These are phyloP conservation scores for Papilionanthe hybrid DNA, from an alignment of 116 monocot species.

Conservation along the genomic window DNA sequence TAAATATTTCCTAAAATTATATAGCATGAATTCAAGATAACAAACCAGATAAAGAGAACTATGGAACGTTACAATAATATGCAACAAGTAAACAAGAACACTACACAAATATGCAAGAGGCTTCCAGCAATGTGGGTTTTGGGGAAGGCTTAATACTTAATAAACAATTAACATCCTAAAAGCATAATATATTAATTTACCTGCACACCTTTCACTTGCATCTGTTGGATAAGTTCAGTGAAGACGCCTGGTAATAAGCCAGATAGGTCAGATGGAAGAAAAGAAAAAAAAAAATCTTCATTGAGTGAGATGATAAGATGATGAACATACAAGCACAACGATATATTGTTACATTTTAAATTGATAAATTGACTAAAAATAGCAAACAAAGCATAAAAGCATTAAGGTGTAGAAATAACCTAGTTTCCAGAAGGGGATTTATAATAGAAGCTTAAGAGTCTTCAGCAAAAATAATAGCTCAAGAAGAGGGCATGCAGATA, in stretches of 20 bases:
- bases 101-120: no score
- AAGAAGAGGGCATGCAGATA: no score
- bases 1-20: background rate
- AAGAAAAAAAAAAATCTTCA: background rate
- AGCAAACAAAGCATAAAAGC: background rate
- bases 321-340: background rate
- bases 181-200: slow-evolving; percentile 19
- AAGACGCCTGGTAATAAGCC: slow-evolving; percentile 58
- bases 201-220: slow-evolving; percentile 97
- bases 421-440: background rate
- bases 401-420: background rate
- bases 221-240: slow-evolving; percentile 90
- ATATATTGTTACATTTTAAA: background rate
- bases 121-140: background rate
- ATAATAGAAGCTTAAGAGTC: background rate
- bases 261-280: background rate
- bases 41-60: background rate
- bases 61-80: background rate
- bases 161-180: background rate
- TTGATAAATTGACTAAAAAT: background rate
- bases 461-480: no score
- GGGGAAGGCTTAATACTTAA: no score
- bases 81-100: background rate
- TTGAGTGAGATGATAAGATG: background rate
- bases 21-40: background rate